Evolutionary conservation across 2,329 filamentous ascomycete genomes (phyloP).

Genomic region (Fusarium ambrosium): DNA sequence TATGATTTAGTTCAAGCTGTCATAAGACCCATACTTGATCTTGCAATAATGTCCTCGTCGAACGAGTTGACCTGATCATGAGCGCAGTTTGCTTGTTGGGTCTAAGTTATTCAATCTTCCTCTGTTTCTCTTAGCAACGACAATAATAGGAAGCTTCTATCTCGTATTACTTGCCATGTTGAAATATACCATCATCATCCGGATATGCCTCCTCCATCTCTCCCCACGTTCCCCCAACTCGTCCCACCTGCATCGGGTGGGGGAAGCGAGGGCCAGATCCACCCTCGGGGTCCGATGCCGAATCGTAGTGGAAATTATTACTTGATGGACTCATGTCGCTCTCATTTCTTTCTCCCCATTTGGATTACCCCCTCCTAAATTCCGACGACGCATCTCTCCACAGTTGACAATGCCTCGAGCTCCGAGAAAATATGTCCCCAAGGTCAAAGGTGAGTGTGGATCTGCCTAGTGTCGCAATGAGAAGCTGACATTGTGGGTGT

Average conservation of each 20-base stretch:
- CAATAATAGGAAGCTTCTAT: background rate
- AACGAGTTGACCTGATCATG: background rate
- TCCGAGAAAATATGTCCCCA: constrained; percentile 35
- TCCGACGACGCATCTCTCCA: background rate
- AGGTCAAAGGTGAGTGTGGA: constrained; percentile 38
- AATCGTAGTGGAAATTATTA: constrained; percentile 1
- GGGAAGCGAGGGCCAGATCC: constrained; percentile 3
- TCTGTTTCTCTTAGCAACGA: background rate
- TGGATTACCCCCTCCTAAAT: background rate
- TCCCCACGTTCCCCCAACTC: background rate
- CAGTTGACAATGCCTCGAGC: constrained; percentile 7
- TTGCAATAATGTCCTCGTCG: background rate
- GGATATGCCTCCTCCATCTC: background rate
- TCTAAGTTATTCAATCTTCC: background rate
- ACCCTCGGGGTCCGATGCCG: constrained; percentile 10
- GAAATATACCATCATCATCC: background rate
- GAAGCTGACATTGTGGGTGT: background rate
- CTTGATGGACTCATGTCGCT: background rate
- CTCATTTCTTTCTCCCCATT: constrained; percentile 9
- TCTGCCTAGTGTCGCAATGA: background rate
- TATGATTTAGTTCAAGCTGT: background rate
- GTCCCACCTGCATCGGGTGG: background rate
- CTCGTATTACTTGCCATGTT: background rate
- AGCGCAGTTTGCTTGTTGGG: background rate
- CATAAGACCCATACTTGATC: background rate